Evolutionary conservation across 345 rosid genomes (phyloP).

Genomic region (Syzygium aqueum): DNA sequence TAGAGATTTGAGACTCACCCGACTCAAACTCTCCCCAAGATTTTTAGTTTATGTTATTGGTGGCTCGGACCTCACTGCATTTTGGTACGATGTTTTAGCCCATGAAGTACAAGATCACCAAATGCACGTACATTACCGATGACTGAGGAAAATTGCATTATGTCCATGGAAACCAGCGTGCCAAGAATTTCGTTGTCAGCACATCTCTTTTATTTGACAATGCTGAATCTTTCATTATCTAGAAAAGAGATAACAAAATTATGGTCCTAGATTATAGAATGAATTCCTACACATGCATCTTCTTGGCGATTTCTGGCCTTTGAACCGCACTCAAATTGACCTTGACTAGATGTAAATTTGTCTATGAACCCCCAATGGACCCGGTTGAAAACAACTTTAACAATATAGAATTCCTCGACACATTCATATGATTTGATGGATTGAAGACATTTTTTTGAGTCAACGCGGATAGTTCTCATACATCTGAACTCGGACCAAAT

Average conservation of each 20-base stretch:
- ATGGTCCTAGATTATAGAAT: not conserved
- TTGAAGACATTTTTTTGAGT: not conserved
- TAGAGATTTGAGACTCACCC: not conserved
- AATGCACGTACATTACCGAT: not conserved
- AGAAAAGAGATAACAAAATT: not conserved
- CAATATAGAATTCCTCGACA: not conserved
- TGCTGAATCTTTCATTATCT: not conserved
- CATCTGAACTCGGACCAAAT: not conserved
- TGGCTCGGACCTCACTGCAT: not conserved
- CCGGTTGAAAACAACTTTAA: not conserved
- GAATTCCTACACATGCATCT: not conserved
- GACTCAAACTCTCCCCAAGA: not conserved
- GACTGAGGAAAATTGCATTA: not conserved
- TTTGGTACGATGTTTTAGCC: not conserved
- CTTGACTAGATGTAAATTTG: not conserved
- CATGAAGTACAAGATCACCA: not conserved
- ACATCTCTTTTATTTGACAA: not conserved
- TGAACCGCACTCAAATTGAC: not conserved
- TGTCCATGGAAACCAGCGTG: not conserved
- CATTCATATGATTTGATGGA: not conserved
- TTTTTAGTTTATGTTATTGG: not conserved
- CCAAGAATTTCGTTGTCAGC: not conserved
- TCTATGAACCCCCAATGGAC: not conserved
- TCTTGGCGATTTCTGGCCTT: not conserved
- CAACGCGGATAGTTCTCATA: not conserved